phyloP scores from a whole-genome alignment of 352 stramenopile genomes.

The Phytophthora sojae region DNA sequence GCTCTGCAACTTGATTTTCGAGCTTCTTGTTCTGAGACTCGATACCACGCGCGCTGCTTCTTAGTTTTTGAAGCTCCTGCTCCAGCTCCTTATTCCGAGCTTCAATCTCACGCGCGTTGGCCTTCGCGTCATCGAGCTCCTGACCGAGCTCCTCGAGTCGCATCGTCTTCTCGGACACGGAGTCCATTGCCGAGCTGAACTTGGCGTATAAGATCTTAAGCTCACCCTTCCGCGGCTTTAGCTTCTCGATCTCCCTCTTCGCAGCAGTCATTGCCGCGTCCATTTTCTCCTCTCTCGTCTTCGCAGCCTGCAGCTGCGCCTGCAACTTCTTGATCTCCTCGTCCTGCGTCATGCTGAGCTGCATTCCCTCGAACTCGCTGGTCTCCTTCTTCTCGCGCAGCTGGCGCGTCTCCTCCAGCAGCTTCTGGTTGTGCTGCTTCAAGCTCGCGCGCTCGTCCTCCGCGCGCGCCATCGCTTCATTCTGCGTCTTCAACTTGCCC shows the following conservation, averaged over 20 bases:
- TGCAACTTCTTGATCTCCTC: constrained; percentile 46
- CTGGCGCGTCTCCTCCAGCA: constrained; percentile 25
- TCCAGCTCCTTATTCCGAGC: not conserved
- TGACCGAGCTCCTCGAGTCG: constrained; percentile 48
- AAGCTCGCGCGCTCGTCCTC: not conserved
- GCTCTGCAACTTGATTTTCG: constrained; percentile 30
- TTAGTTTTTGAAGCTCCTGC: constrained; percentile 25
- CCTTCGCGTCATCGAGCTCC: constrained; percentile 25
- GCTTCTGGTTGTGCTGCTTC: constrained; percentile 18
- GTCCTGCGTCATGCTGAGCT: constrained; percentile 27
- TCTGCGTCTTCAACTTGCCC: not conserved
- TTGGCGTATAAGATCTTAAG: constrained; percentile 45
- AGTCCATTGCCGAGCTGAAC: constrained; percentile 45
- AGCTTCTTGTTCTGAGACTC: constrained; percentile 23
- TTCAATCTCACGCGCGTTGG: not conserved
- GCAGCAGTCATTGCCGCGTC: constrained; percentile 10
- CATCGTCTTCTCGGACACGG: constrained; percentile 46
- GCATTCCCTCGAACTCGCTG: constrained; percentile 22
- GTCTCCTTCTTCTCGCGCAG: constrained; percentile 33
- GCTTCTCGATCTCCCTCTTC: constrained; percentile 22
- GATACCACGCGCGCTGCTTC: constrained; percentile 1
- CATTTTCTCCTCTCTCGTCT: constrained; percentile 26
- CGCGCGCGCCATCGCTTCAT: too few species aligned
- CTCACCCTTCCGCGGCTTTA: constrained; percentile 37
- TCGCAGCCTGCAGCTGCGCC: constrained; percentile 30